Evolutionary conservation across 345 rosid species (phyloP), one percentile per base, ranked within the genome.

Genomic region (Zanthoxylum bungeanum): DNA sequence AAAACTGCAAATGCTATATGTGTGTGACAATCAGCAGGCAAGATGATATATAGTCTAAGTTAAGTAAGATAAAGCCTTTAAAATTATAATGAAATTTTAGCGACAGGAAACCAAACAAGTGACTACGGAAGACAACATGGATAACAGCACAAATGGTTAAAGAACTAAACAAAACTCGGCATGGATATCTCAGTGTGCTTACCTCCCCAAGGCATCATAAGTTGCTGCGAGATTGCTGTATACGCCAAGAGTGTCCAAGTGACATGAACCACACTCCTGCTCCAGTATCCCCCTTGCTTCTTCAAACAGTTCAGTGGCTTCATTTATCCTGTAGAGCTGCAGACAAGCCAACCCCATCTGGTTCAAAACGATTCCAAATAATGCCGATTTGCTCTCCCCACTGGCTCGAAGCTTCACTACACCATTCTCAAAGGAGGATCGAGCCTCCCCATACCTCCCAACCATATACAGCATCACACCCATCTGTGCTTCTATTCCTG

Each of bases 121-220:
- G 60, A 57, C 51, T 14, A 34, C 27, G 14, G 61, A 68, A 49
- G 39, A 24, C 37, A 44, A 39, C 37, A 9, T 42, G 33, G 53
- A 57, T 21, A 19, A 12, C 5, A 12, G 25, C n/a, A 17, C 17
- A 47, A 25, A 33, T 39, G 16, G 62, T 6, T 19, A 22, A 27
- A 3, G 57, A 56, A 14, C 8, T 4, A 37, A 51, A 31, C 31
- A 51, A 77, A 76, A 47, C 71, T 55, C 11, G 22, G 28, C 33
- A 39, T 10, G 19, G 34, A 66, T 66, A 44, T 4, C 9, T n/a
- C 31, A 27, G 59, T 68, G 12, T 14, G 16, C 50, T 75, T 66
- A 80, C 88, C 88, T 82, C 60, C 90, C 88, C 82, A 84, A 80
- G 39, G 88, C 88, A 76, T 84, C 88, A 57, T 86, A 86, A 47